Percentiles rank a stretch among this genome's conserved stretches.
These are phyloP conservation scores for Aspergillus sp. DNA, from an alignment of 2,329 filamentous ascomycete species.

Conservation along the genomic window DNA sequence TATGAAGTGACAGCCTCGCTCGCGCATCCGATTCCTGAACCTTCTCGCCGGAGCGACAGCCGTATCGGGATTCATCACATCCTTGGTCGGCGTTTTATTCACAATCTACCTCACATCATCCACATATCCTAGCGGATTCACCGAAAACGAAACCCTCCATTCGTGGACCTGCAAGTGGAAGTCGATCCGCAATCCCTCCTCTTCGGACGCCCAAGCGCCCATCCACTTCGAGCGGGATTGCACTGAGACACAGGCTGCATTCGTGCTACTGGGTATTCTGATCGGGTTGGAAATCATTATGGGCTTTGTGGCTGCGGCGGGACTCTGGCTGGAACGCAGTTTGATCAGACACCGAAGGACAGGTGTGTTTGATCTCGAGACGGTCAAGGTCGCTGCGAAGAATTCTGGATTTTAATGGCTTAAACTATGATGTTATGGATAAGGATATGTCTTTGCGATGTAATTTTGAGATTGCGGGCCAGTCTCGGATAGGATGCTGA, in stretches of 20 bases:
- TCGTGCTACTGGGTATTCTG: conserved; percentile 30
- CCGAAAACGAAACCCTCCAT: conserved; percentile 31
- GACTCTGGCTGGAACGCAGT: conserved; percentile 14
- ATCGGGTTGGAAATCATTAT: conserved; percentile 31
- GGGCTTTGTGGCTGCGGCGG: conserved; percentile 24
- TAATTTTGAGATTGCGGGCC: too few relatives aligned
- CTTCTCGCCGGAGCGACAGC: conserved; percentile 28
- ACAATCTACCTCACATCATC: conserved; percentile 27
- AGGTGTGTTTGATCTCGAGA: too few relatives aligned
- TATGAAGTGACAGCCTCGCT: conserved; percentile 23
- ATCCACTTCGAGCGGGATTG: conserved; percentile 35
- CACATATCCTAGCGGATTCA: conserved; percentile 25
- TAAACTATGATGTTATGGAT: too few relatives aligned
- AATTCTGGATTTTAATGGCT: too few relatives aligned
- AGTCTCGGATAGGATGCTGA: too few relatives aligned
- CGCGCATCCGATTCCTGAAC: conserved; percentile 31
- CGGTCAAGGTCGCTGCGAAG: too few relatives aligned
- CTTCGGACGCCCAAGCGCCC: conserved; percentile 20
- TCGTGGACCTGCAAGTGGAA: conserved; percentile 41
- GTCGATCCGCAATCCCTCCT: conserved; percentile 4
- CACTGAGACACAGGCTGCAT: conserved; percentile 28
- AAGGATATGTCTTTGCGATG: too few relatives aligned
- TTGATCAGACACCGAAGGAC: too few relatives aligned
- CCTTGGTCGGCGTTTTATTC: conserved; percentile 28
- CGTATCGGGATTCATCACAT: conserved; percentile 30